Evolutionary conservation across 2,329 filamentous ascomycete species (phyloP), one percentile per base, ranked within the genome.

Genomic region (Beauveria sp.): DNA sequence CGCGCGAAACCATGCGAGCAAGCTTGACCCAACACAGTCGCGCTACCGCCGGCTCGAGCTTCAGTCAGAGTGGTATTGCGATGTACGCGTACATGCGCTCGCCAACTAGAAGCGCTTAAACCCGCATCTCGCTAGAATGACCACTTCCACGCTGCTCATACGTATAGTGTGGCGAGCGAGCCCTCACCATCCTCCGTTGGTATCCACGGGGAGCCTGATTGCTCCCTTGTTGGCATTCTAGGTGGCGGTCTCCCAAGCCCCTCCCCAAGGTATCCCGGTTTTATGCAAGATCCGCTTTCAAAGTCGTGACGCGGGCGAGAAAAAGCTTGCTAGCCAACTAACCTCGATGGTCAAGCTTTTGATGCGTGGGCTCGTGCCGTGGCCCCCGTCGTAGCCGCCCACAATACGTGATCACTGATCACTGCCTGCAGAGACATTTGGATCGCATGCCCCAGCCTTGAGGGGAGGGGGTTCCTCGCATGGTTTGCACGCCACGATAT

Each of bases 61-160:
- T 18, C 28, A 9, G 20, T 51, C 46, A 50, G 16, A 34, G 54
- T 56, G 20, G 54, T 9, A 56, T 56, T 37, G 54, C 44, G 20
- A 12, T 20, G 46, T 51, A 18, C 44, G 30, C 43, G 44, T 41
- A 43, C 46, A 20, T 50, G 26, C 16, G 26, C 50, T 57, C 24
- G 58, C 20, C 53, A 59, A 55, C 20, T 22, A n/a, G 48, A 62
- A 61, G 28, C 55, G 55, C 28, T 18, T 48, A 22, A 1, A 48
- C 40, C 2, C 5, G 30, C 24, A 43, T 37, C 7, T 41, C 8
- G 7, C 22, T 10, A 16, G 34, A 16, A 37, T 44, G 14, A 8
- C 4, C 5, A 30, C 52, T n/a, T 16, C 12, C 12, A 28, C 22
- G 18, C 40, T 44, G 40, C 10, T 46, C 7, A n/a, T 34, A 34